These are phyloP conservation scores for Capronia epimyces DNA, from an alignment of 2,329 filamentous ascomycete genomes.

Conservation along the genomic window DNA sequence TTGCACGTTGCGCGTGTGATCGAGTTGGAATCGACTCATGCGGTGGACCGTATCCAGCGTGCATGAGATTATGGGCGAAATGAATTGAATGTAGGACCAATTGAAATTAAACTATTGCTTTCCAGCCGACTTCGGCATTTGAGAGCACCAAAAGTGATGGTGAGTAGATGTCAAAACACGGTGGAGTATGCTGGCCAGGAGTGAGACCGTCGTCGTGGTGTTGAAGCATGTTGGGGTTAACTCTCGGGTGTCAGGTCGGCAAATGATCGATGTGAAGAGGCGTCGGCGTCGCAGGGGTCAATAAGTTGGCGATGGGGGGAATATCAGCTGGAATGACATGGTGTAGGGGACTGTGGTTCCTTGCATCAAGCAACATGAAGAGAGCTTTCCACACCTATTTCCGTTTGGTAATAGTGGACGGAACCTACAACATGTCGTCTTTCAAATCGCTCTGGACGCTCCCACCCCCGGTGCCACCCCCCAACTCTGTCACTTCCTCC, in stretches of 20 bases:
- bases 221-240: no score
- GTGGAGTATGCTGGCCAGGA: no score
- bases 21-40: no score
- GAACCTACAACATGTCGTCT: conserved; percentile 18
- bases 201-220: no score
- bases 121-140: no score
- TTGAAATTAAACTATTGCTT: no score
- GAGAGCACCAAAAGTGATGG: not conserved
- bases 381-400: not conserved
- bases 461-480: conserved; percentile 9
- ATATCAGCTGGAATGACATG: not conserved
- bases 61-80: no score
- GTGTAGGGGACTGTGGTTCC: not conserved
- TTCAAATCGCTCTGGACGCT: conserved; percentile 17
- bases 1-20: no score
- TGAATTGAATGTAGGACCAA: no score
- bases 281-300: not conserved
- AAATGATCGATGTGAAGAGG: not conserved
- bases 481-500: conserved; percentile 26
- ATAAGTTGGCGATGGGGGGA: not conserved
- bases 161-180: not conserved
- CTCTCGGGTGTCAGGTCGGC: no score
- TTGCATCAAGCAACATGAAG: not conserved
- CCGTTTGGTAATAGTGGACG: not conserved
- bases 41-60: no score